Base-by-base conservation (phyloP, 164 flowering plant genomes). In the Saururus chinensis region DNA sequence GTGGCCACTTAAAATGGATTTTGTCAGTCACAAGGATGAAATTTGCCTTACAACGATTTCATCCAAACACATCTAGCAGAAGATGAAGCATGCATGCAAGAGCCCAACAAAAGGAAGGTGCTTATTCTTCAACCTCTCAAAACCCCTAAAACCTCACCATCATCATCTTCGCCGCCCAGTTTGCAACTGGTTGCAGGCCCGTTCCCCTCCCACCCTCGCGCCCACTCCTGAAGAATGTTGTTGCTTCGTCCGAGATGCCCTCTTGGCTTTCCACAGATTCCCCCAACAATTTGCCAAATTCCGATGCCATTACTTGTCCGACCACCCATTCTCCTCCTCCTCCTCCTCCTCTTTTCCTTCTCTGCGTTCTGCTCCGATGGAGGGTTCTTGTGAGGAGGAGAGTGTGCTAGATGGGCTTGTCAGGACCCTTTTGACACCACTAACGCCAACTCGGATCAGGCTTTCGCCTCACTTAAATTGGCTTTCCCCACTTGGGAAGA, bases 191-290 rank as follows among this genome's bases (percentile, higher is more conserved):
- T 10, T 1, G 49, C 49, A 6, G 53, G 48, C 20, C 88, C 87
- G 0, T 84, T 71, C 68, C 91, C 89, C 17, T 40, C 64, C 24
- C 73, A 82, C 74, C 65, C 51, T 30, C 75, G 82, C 23, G n/a
- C 98, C 98, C 41, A 84, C 89, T 19, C 75, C 82, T 2, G 75
- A 80, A 53, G 93, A 92, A 74, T n/a, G n/a, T n/a, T 92, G 98
- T 80, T 66, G 58, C 40, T 60, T 75, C 40, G 78, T 86, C 0
- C 73, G 88, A 24, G 89, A 89, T 73, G 75, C 68, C 19, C 83
- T 89, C 61, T 64, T 92, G 69, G 61, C 80, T 51, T 69, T 83
- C 26, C 89, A 92, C 63, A 95, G 98, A 16, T 89, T 87, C 70
- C 96, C 98, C 22, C 64, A 60, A 63, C 85, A 89, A 64, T 89